phyloP scores from a whole-genome alignment of 352 stramenopile species.

The Pythium aquatile region DNA sequence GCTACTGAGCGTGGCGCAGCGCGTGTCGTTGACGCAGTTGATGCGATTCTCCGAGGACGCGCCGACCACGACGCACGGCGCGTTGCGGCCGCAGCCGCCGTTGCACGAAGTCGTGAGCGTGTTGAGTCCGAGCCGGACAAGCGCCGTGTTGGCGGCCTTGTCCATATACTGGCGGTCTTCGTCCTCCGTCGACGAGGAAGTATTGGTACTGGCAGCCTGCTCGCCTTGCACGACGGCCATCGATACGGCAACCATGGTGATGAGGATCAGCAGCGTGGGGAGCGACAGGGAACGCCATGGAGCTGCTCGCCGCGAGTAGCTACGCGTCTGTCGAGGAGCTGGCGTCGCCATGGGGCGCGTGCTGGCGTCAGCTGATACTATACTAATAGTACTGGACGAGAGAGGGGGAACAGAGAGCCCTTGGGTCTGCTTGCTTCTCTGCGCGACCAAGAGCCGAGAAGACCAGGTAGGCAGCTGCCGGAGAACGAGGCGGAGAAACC shows the following conservation, averaged over 20 bases:
- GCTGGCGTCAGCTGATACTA: neutral
- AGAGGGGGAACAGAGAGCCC: too few relatives aligned
- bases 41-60: constrained; percentile 55
- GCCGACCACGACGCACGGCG: constrained; percentile 65
- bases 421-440: neutral
- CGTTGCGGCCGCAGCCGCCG: constrained; percentile 55
- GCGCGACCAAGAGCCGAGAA: neutral
- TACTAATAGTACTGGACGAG: too few relatives aligned
- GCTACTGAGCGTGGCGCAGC: constrained; percentile 64
- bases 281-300: constrained; percentile 1
- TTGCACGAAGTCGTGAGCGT: constrained; percentile 78
- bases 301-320: neutral
- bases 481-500: neutral
- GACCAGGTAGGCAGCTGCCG: neutral
- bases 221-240: neutral
- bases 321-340: neutral
- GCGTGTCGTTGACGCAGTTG: constrained; percentile 74
- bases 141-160: constrained; percentile 20
- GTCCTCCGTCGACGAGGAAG: neutral
- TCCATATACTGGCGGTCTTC: constrained; percentile 24
- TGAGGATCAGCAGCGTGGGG: neutral
- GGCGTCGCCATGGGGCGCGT: neutral
- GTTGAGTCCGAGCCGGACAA: constrained; percentile 36
- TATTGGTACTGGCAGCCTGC: constrained; percentile 3
- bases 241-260: neutral